Evolutionary conservation across 2,329 filamentous ascomycete species (phyloP).

Genomic region (Trichoderma sp.): DNA sequence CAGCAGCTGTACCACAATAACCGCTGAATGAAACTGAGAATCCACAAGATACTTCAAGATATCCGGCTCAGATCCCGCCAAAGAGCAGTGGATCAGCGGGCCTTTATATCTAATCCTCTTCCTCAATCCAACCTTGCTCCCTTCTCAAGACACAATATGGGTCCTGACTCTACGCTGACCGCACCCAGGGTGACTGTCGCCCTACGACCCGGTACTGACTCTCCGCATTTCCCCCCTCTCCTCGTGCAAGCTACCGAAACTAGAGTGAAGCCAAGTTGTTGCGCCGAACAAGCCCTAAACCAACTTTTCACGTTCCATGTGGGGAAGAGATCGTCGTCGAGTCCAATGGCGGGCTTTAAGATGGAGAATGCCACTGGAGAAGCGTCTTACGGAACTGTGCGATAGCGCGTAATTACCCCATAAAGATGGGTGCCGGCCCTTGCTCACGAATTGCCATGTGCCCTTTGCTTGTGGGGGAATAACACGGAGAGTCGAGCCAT

Average conservation of each 20-base stretch:
- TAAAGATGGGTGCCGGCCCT: not conserved
- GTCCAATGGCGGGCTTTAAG: not conserved
- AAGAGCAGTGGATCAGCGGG: not conserved
- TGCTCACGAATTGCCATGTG: not conserved
- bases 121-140: not conserved
- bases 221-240: constrained; percentile 5
- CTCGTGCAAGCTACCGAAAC: not conserved
- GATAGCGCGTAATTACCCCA: not conserved
- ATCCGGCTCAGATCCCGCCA: not conserved
- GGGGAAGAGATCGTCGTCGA: constrained; percentile 6
- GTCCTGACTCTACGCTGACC: not conserved
- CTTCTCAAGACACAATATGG: not conserved
- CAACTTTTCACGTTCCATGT: constrained; percentile 9
- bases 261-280: not conserved
- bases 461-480: constrained; percentile 6
- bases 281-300: not conserved
- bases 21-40: not conserved
- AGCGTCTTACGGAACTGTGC: not conserved
- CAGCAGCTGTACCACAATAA: not conserved
- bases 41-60: not conserved
- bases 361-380: not conserved
- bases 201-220: constrained; percentile 3
- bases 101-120: constrained; percentile 2
- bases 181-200: constrained; percentile 14
- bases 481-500: not conserved